Evolutionary conservation across 352 stramenopile species (phyloP).

Genomic region (Globisporangium barbulae): DNA sequence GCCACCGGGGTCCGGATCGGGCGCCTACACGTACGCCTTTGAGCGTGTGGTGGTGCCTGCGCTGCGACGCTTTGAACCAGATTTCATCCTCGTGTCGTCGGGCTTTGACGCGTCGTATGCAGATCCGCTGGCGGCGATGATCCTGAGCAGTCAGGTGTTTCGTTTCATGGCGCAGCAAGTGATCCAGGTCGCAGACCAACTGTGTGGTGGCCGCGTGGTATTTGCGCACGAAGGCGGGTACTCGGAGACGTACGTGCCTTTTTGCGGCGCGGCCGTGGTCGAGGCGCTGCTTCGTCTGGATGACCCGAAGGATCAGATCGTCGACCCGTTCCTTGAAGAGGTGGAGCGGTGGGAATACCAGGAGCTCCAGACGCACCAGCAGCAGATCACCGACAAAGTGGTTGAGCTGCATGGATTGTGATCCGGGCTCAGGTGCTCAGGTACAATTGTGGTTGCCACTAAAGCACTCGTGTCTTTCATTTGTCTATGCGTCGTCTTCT

Average conservation of each 20-base stretch:
- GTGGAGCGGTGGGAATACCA: slow-evolving; percentile 76
- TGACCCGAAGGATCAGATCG: slow-evolving; percentile 38
- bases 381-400: slow-evolving; percentile 42
- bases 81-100: slow-evolving; percentile 78
- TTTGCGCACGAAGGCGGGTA: slow-evolving; percentile 84
- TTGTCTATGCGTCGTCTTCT: no score
- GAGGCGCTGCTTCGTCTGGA: slow-evolving; percentile 60
- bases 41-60: slow-evolving; percentile 61
- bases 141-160: slow-evolving; percentile 73
- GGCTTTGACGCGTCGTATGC: slow-evolving; percentile 79
- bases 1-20: slow-evolving; percentile 66
- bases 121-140: slow-evolving; percentile 83
- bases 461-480: no score
- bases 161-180: slow-evolving; percentile 62
- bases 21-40: slow-evolving; percentile 74
- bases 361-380: slow-evolving; percentile 70
- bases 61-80: slow-evolving; percentile 62
- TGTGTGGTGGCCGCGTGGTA: slow-evolving; percentile 57
- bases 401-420: slow-evolving; percentile 20
- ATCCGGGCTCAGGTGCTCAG: background rate
- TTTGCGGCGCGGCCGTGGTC: slow-evolving; percentile 82
- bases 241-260: slow-evolving; percentile 89
- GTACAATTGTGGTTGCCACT: no score
- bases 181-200: slow-evolving; percentile 30
- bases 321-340: slow-evolving; percentile 58